Base-by-base conservation (phyloP, 305 asterid species). In the Petunia hybrid region DNA sequence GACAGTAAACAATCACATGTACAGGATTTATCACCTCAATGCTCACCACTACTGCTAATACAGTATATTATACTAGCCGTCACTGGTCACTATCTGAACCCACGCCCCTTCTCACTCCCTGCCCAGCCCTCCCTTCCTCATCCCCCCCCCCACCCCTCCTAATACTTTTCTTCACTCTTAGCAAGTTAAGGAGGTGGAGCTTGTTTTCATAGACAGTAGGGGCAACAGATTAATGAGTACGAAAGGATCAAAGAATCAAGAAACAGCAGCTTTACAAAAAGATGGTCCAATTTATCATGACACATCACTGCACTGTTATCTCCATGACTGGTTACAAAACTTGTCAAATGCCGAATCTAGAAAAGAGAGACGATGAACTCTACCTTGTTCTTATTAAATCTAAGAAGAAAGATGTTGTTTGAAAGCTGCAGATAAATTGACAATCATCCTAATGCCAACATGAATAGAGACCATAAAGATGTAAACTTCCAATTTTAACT, bases 1-100 rank as follows among this genome's bases (percentile, higher is more conserved):
- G 31, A 31, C 10, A 46, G 43, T 71, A 43, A 16, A 70, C 22
- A 46, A 48, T 71, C 77, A 71, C 77, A 70, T 43, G 77, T 31
- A 31, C 22, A 31, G 60, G 31, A 22, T 22, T 22, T 22, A 2
- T 55, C 9, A 55, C 9, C 13, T 55, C 61, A 10, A 55, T 55
- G 61, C 61, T 8, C 3, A n/a, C 61, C 61, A 55, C 61, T 55
- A 55, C 4, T 55, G 61, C 13, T 55, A 7, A 14, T 7, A 55
- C 60, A 55, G 60, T 7, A 7, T 14, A 55, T 55, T 2, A 55
- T 8, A 55, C 9, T n/a, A 10, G 14, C 9, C 61, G 14, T 2
- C 61, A 55, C 13, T 5, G 9, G 7, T 7, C 14, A 55, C 60
- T 7, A 55, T 55, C 31, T 22, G 31, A 22, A 22, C 31, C 31